A percentile compares a stretch with the other conserved stretches of the same genome.
Conservation (phyloP, 148 eudicot genomes). For the Rhododendron kiyosumense region DNA sequence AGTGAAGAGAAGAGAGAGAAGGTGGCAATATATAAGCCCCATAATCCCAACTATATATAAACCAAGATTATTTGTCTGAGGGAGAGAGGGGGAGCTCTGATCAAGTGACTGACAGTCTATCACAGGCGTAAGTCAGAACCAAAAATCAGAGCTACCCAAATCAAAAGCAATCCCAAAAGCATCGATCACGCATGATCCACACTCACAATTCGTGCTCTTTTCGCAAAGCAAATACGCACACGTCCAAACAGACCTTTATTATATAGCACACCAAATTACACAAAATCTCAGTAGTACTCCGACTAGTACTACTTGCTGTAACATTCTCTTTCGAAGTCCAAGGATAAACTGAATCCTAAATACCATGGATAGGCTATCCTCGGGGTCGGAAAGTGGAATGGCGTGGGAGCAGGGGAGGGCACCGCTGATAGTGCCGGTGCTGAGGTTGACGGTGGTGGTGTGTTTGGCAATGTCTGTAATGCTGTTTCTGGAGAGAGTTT, state of each 20-base stretch:
- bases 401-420: slow-evolving; percentile 46
- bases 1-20: too few relatives aligned
- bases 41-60: not conserved
- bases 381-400: slow-evolving; percentile 14
- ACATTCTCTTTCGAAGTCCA: not conserved
- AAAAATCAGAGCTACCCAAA: slow-evolving; percentile 5
- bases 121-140: slow-evolving; percentile 8
- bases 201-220: not conserved
- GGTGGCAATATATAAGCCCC: not conserved
- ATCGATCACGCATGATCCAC: not conserved
- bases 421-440: slow-evolving; percentile 48
- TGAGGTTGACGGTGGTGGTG: slow-evolving; percentile 32
- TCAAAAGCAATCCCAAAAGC: not conserved
- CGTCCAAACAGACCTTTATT: not conserved
- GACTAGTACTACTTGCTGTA: not conserved
- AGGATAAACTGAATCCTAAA: not conserved
- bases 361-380: slow-evolving; percentile 1
- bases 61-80: not conserved
- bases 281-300: not conserved
- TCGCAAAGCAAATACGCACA: slow-evolving; percentile 1
- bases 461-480: slow-evolving; percentile 58
- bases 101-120: slow-evolving; percentile 11
- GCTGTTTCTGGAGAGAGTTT: slow-evolving; percentile 60
- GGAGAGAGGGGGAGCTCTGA: not conserved
- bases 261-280: not conserved